phyloP scores from a whole-genome alignment of 179 eudicot species.

The Dionaea muscipula region DNA sequence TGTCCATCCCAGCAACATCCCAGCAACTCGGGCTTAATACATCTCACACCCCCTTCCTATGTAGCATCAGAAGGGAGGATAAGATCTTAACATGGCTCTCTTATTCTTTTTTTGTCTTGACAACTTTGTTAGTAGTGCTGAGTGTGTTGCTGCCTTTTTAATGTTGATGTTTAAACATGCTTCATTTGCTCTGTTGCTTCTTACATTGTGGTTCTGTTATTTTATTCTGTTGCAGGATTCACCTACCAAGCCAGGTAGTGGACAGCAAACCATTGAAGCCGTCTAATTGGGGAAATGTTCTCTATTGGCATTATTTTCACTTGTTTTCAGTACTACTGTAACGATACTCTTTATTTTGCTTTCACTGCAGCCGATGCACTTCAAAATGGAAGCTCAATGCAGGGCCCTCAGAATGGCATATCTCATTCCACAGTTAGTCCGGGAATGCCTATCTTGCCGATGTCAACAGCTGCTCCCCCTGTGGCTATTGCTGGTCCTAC shows the following conservation, averaged over 20 bases:
- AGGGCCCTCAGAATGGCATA: conserved; percentile 63
- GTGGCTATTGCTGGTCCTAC: conserved; percentile 64
- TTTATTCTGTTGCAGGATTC: conserved; percentile 41
- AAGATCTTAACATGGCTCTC: too few relatives aligned
- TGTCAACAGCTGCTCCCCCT: conserved; percentile 47
- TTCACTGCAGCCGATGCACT: conserved; percentile 41
- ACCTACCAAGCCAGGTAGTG: conserved; percentile 41
- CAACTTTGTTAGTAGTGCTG: too few relatives aligned
- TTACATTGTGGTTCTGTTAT: not conserved
- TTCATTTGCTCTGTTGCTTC: not conserved
- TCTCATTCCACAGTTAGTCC: conserved; percentile 50
- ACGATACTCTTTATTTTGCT: conserved; percentile 3
- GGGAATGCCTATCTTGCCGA: conserved; percentile 43
- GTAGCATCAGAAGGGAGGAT: too few relatives aligned
- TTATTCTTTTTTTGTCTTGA: too few relatives aligned
- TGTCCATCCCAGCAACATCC: too few relatives aligned
- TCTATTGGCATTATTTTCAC: conserved; percentile 8
- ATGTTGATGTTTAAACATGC: too few relatives aligned
- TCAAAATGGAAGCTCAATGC: conserved; percentile 54
- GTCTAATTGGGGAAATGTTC: conserved; percentile 4
- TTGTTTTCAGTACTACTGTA: not conserved
- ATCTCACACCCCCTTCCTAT: too few relatives aligned
- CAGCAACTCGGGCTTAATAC: too few relatives aligned
- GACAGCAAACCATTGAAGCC: conserved; percentile 66
- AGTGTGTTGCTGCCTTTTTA: too few relatives aligned